Percentiles rank a stretch among this genome's conserved stretches.
Conservation (phyloP, 805 yeast species). For the Torulaspora indica region DNA sequence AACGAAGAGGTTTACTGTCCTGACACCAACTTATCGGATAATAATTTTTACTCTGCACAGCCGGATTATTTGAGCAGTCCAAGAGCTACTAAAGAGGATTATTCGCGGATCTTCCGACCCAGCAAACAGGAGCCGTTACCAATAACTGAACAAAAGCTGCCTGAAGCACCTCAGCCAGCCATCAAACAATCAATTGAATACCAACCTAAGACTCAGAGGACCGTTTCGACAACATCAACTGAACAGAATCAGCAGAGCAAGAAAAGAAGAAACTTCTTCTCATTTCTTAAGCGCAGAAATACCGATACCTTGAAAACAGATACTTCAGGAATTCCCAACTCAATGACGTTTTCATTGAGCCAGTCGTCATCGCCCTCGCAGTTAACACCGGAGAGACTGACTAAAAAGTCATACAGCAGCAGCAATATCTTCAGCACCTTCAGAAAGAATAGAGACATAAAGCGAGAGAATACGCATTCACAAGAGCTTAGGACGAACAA, state of each 20-base stretch:
- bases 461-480: not conserved
- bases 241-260: constrained; percentile 10
- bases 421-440: constrained; percentile 30
- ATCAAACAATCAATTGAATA: not conserved
- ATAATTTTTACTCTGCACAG: constrained; percentile 18
- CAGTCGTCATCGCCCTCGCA: constrained; percentile 6
- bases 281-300: constrained; percentile 29
- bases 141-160: not conserved
- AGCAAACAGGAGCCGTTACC: not conserved
- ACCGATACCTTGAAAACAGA: constrained; percentile 4
- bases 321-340: constrained; percentile 15
- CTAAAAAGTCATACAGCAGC: constrained; percentile 30
- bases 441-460: constrained; percentile 18
- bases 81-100: constrained; percentile 5
- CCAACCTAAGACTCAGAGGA: constrained; percentile 14
- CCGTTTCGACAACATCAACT: constrained; percentile 12
- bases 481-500: not conserved
- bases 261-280: constrained; percentile 29
- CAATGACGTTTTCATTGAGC: constrained; percentile 16
- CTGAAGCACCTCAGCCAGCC: not conserved
- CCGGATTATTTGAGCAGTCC: constrained; percentile 34
- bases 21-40: not conserved
- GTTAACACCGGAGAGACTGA: constrained; percentile 20
- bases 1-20: constrained; percentile 15
- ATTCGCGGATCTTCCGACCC: not conserved